Conservation (phyloP, 139 green algal species). For the Coccomyxa sp. region DNA sequence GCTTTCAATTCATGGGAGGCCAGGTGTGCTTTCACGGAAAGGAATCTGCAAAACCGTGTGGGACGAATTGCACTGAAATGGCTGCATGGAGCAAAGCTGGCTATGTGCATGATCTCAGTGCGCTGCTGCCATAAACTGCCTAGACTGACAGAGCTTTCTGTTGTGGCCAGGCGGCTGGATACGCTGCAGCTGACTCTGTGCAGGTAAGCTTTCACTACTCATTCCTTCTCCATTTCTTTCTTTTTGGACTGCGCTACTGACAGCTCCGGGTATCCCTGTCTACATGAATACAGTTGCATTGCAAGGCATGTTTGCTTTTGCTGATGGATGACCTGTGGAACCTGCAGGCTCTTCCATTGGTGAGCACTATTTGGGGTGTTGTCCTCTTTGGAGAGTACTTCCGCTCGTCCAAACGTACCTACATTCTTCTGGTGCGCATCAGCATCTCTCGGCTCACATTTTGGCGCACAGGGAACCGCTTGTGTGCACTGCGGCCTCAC, state of each 20-base stretch:
- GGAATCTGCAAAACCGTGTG: background rate
- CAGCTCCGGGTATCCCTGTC: too few relatives aligned
- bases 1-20: conserved; percentile 34
- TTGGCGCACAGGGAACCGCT: too few relatives aligned
- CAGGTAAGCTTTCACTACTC: conserved; percentile 1
- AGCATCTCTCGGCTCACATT: too few relatives aligned
- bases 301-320: too few relatives aligned
- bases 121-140: too few relatives aligned
- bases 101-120: too few relatives aligned
- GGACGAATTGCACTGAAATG: too few relatives aligned
- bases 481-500: too few relatives aligned
- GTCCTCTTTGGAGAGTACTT: conserved; percentile 35
- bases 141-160: too few relatives aligned
- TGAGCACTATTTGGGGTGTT: conserved; percentile 35
- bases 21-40: background rate
- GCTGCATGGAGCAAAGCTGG: too few relatives aligned
- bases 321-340: background rate
- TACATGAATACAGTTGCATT: too few relatives aligned
- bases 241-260: too few relatives aligned
- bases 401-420: conserved; percentile 2
- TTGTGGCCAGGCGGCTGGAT: background rate
- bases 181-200: conserved; percentile 20
- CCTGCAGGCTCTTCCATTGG: conserved; percentile 41
- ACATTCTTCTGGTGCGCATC: conserved; percentile 11
- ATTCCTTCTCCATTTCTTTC: background rate